Base-by-base conservation (phyloP, 2,329 filamentous ascomycete genomes). In the Torrubiella hemipterigena region DNA sequence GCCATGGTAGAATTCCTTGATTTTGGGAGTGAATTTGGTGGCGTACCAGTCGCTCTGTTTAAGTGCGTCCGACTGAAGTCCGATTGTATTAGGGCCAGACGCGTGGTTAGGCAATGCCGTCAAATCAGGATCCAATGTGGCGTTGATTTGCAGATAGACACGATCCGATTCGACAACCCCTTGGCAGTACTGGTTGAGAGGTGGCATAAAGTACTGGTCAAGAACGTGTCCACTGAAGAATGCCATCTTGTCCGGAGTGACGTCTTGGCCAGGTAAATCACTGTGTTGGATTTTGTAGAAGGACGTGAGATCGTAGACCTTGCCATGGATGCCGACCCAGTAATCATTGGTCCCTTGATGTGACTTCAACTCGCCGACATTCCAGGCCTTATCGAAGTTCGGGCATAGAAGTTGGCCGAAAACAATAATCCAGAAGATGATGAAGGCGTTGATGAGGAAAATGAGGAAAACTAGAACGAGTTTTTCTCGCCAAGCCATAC, bases 401-500 rank as follows among this genome's bases (percentile, higher is more conserved):
- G 91, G 91, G 50, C 91, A 98, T 4, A 96, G 65, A 2, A 98
- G 55, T 33, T 70, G 74, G 20, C 89, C 87, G 45, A 98, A 91
- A 23, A 61, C 73, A 40, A 95, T 71, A 45, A 98, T 95, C 71
- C 85, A 94, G 60, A 98, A 98, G 35, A 95, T 67, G 38, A 98
- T 73, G 17, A 73, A 49, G 23, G 52, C 85, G 56, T 98, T 98
- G 42, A 93, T 58, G 10, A 98, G 46, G 18, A 82, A 51, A 43
- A 98, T 96, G 31, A 94, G 46, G 36, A 82, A 63, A 28, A 87
- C 76, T 9, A 98, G 63, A 0, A 91, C 80, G 9, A 98, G 31
- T 58, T 98, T 98, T 50, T 98, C 91, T 55, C 91, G 74, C 91
- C 91, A 98, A 0, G 91, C 91, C 74, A 95, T 82, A 17, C 91